Evolutionary conservation across 75 land plant genomes (phyloP), one percentile per base, ranked within the genome.

Genomic region (Pseudotsuga menziesii): DNA sequence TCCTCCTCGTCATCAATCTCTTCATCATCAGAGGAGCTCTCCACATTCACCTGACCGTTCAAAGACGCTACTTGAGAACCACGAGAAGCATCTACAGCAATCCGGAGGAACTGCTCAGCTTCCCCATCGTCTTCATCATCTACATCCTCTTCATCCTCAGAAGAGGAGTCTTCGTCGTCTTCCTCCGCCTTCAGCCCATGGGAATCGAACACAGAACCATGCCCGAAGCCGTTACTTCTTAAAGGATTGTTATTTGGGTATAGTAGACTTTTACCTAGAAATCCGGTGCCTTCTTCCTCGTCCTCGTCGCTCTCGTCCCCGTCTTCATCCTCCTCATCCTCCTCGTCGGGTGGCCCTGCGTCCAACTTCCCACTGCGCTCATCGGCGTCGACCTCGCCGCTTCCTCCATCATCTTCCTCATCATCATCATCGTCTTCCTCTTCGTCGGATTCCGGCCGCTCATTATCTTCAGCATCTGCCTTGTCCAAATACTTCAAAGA

Each of bases 381-480:
- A 3, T 90, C 98, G 2, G 89, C 93, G 19, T 88, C 91, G 16
- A 84, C 75, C 57, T 94, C 95, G 9, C 77, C 92, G 27, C 84
- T 88, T 32, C 77, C 93, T 5, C 83, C 93, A 76, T 89, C 83
- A 36, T 61, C 81, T 8, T 79, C 91, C n/a, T 89, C 95, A 19
- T 91, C 95, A 9, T 85, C 91, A 0, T 89, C 93, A 16, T 93
- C 96, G n/a, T 91, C 93, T 60, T 92, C 94, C 64, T 93, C 96
- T 1, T 93, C 96, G 56, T 93, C 96, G 3, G 94, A 85, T 81
- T 93, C 96, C 17, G 90, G 92, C 79, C 92, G 61, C 84, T 93
- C 96, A 66, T 88, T 91, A 14, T 80, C 91, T 29, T 92, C 87
- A 3, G 86, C 83, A 61, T 93, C 96, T 76, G 83, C 83, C 82